Base-by-base conservation (phyloP, 78 protist species). In the Ministeria vibrans region DNA sequence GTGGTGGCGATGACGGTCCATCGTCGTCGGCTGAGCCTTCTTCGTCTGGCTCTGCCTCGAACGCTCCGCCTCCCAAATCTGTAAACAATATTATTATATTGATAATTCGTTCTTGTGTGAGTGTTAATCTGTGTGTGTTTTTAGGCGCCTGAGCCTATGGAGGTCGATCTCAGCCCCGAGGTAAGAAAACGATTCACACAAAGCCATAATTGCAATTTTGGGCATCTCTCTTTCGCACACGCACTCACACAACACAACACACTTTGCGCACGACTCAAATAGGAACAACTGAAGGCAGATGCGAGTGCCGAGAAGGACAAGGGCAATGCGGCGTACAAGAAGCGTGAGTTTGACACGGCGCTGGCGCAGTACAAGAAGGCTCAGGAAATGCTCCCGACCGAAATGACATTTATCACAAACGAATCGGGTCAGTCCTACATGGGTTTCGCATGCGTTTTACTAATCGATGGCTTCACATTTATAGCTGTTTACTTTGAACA, bases 291-390 rank as follows among this genome's bases (percentile, higher is more conserved):
- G 1, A 53, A 64, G 72, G 44, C 27, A 25, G 20, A 64, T 4
- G 32, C 1, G 72, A 11, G 38, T 22, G 72, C 72, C 27, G 72
- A 1, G 41, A 38, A 32, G 45, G 45, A 36, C 15, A 64, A 77
- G 81, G 85, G 88, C 44, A 85, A 30, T 77, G 81, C 1, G 9
- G 72, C 61, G 20, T 81, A 72, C 72, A 23, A 34, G 41, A 20
- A 5, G 44, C 36, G 78, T 44, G 39, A 15, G 6, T 71, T 61
- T 28, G 69, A 23, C 27, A 69, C 0, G 15, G 91, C 91, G 13
- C 30, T 53, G 20, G 42, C 6, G 36, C 43, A 70, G 53, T 87
- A 62, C 70, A 42, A 71, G 45, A 5, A 2, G 0, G 93, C 88
- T 5, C 2, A 77, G 28, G 51, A 38, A 20, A 5, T 68, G 18